Evolutionary conservation across 805 yeast species (phyloP).

Genomic region (Candida nanaspora): DNA sequence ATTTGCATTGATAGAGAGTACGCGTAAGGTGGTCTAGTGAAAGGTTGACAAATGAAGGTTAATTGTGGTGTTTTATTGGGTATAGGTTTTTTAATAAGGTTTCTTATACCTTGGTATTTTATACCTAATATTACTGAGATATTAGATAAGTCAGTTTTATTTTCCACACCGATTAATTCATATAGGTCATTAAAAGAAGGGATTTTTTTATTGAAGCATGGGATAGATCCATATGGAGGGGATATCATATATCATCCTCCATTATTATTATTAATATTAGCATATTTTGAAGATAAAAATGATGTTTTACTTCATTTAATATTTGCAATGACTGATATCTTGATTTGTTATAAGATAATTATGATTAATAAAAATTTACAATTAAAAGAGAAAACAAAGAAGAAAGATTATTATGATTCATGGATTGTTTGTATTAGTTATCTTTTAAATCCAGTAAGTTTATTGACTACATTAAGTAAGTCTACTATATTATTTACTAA

Average conservation of each 20-base stretch:
- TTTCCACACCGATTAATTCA: constrained; percentile 71
- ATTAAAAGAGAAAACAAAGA: constrained; percentile 4
- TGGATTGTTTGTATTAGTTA: constrained; percentile 40
- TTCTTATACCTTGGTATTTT: constrained; percentile 16
- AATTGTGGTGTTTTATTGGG: too few relatives aligned
- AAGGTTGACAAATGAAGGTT: too few relatives aligned
- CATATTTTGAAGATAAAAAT: constrained; percentile 20
- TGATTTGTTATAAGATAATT: constrained; percentile 48
- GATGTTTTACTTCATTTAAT: constrained; percentile 26
- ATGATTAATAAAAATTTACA: constrained; percentile 35
- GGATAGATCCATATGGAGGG: constrained; percentile 63
- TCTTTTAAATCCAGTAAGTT: constrained; percentile 73
- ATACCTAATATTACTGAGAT: constrained; percentile 23
- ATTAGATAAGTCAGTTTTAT: constrained; percentile 47
- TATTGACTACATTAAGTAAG: constrained; percentile 60
- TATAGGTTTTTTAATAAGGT: constrained; percentile 19
- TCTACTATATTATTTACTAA: constrained; percentile 61
- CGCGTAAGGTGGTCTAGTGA: too few relatives aligned
- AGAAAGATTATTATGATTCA: constrained; percentile 11
- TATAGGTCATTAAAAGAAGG: constrained; percentile 62
- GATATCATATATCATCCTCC: constrained; percentile 88
- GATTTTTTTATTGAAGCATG: constrained; percentile 48
- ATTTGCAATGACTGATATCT: constrained; percentile 53
- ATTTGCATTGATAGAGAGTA: too few relatives aligned
- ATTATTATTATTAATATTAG: constrained; percentile 47